These are phyloP conservation scores for Aspergillus coremiiformis DNA, from an alignment of 495 filamentous ascomycete species.

Conservation along the genomic window DNA sequence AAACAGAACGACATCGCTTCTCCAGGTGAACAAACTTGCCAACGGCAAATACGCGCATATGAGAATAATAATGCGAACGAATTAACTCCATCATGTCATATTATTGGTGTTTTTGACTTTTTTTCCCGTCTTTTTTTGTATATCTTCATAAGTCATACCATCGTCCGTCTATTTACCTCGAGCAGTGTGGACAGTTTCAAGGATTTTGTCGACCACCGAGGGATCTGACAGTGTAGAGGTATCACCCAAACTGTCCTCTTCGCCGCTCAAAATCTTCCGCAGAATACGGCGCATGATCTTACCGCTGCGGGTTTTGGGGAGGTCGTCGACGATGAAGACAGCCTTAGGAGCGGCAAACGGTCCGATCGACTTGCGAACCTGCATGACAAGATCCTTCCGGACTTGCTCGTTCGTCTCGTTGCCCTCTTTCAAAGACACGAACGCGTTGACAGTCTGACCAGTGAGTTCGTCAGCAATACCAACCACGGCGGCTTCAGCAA, in stretches of 20 bases:
- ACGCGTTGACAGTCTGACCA: conserved; percentile 95
- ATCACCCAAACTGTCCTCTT: conserved; percentile 95
- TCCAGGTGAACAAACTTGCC: neutral
- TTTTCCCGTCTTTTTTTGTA: neutral
- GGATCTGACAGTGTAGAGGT: conserved; percentile 89
- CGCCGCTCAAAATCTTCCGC: conserved; percentile 90
- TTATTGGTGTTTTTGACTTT: neutral
- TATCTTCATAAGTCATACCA: conserved; percentile 19
- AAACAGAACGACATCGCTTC: conserved; percentile 12
- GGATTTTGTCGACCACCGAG: conserved; percentile 82
- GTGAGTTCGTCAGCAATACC: conserved; percentile 89
- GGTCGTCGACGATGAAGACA: conserved; percentile 79
- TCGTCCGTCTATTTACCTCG: conserved; percentile 42
- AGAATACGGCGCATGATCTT: conserved; percentile 99
- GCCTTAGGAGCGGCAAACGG: conserved; percentile 96
- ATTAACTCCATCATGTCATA: neutral
- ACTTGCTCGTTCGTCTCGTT: conserved; percentile 72
- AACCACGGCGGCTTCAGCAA: conserved; percentile 94
- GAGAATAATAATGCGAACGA: neutral
- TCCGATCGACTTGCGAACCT: conserved; percentile 94
- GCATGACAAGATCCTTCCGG: conserved; percentile 85
- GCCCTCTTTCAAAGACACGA: conserved; percentile 86
- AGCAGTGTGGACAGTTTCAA: conserved; percentile 61
- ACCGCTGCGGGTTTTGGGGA: conserved; percentile 92
- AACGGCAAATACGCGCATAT: neutral